A percentile compares a stretch with the other conserved stretches of the same genome.
Conservation (phyloP, 495 filamentous ascomycete genomes). For the Melanomma pulvis-pyrius region DNA sequence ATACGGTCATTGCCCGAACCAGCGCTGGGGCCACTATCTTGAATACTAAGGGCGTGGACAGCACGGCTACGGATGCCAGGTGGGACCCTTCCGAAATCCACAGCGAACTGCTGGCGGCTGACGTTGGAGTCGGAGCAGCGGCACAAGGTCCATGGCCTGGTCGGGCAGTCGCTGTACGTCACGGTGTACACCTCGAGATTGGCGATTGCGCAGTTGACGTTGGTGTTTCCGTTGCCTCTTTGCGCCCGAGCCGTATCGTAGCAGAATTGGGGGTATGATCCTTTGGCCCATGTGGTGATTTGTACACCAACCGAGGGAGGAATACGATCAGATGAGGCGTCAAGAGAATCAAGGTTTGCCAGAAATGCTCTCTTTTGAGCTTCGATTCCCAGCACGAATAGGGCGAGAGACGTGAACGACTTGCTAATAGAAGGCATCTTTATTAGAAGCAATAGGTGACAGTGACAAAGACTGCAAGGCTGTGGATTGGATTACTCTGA, state of each 20-base stretch:
- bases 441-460: not conserved
- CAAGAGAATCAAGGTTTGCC: not conserved
- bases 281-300: slow-evolving; percentile 2
- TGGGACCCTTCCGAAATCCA: not conserved
- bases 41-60: not conserved
- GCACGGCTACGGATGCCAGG: slow-evolving; percentile 3
- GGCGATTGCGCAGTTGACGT: not conserved
- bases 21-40: not conserved
- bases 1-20: slow-evolving; percentile 1
- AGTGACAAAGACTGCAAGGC: not conserved
- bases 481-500: not conserved
- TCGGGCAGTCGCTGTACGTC: slow-evolving; percentile 4
- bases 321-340: not conserved
- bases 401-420: not conserved
- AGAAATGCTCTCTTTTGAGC: not conserved
- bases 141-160: slow-evolving; percentile 5
- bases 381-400: not conserved
- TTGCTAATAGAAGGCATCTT: not conserved
- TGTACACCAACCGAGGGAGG: not conserved
- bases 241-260: not conserved
- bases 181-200: slow-evolving; percentile 4
- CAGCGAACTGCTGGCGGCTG: not conserved
- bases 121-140: slow-evolving; percentile 2
- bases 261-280: slow-evolving; percentile 6
- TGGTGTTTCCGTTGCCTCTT: not conserved